phyloP scores from a whole-genome alignment of 805 yeast genomes.

The Debaryomyces castellii region DNA sequence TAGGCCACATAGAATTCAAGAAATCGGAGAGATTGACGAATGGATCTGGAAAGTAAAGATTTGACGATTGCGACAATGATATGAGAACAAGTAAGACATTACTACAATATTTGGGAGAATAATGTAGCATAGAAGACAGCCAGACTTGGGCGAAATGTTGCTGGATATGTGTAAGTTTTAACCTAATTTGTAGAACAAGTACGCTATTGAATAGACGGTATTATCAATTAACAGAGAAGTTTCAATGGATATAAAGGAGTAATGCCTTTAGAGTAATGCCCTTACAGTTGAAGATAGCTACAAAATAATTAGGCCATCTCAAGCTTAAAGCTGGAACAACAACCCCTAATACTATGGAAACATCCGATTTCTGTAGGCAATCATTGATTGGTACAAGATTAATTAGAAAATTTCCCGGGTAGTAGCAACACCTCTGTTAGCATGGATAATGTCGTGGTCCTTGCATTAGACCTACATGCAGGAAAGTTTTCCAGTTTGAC shows the following conservation, averaged over 20 bases:
- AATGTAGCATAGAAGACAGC: not conserved
- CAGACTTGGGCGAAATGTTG: not conserved
- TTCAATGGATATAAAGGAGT: too few relatives aligned
- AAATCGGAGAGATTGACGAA: not conserved
- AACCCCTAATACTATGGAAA: not conserved
- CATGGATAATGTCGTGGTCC: not conserved
- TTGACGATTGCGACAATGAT: not conserved
- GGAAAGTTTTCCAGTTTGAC: too few relatives aligned
- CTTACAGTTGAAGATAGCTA: too few relatives aligned
- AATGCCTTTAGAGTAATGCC: too few relatives aligned
- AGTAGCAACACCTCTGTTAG: not conserved
- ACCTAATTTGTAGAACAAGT: not conserved
- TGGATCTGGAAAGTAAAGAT: not conserved
- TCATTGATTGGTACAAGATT: not conserved
- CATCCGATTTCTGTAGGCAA: not conserved
- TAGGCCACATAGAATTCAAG: not conserved
- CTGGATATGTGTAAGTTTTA: not conserved
- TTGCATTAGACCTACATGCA: too few relatives aligned
- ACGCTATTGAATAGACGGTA: not conserved
- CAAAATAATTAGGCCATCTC: not conserved
- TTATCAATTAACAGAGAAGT: too few relatives aligned
- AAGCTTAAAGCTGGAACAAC: not conserved
- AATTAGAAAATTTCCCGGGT: not conserved
- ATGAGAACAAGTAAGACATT: not conserved
- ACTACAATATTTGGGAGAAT: not conserved